Conservation (phyloP, 1,284 basidiomycete species). For the Meira miltonrushii region DNA sequence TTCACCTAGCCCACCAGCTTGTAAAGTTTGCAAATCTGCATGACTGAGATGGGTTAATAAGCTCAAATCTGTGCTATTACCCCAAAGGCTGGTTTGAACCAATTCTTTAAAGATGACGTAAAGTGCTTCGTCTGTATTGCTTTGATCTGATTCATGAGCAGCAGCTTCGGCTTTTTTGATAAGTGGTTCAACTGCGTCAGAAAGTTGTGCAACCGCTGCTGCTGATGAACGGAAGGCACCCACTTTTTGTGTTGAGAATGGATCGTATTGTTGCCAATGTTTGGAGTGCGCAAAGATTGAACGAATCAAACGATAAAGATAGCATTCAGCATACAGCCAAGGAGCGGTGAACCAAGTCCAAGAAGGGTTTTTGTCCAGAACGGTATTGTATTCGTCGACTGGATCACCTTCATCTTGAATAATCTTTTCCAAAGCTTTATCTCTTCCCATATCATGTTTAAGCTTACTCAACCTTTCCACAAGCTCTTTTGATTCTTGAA, state of each 20-base stretch:
- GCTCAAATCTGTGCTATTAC: conserved; percentile 64
- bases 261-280: conserved; percentile 75
- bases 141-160: conserved; percentile 15
- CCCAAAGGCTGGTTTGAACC: conserved; percentile 77
- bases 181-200: conserved; percentile 31
- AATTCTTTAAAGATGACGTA: conserved; percentile 47
- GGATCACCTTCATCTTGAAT: conserved; percentile 64
- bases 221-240: conserved; percentile 73
- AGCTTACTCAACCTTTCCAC: conserved; percentile 74
- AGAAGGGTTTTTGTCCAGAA: conserved; percentile 39
- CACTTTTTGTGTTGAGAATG: conserved; percentile 75
- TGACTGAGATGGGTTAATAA: conserved; percentile 66
- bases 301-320: conserved; percentile 72
- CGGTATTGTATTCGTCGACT: conserved; percentile 32
- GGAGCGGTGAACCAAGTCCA: conserved; percentile 85
- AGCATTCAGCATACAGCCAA: conserved; percentile 79
- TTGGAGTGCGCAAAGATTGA: conserved; percentile 67
- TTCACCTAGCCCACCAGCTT: conserved; percentile 56
- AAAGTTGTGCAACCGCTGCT: conserved; percentile 62
- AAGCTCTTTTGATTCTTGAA: conserved; percentile 68
- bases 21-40: conserved; percentile 59
- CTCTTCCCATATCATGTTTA: conserved; percentile 83
- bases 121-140: not conserved
- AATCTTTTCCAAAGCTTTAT: conserved; percentile 63
- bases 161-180: conserved; percentile 26